Evolutionary conservation across 2,329 filamentous ascomycete genomes (phyloP), one percentile per base, ranked within the genome.

Genomic region (Fusarium sp.): DNA sequence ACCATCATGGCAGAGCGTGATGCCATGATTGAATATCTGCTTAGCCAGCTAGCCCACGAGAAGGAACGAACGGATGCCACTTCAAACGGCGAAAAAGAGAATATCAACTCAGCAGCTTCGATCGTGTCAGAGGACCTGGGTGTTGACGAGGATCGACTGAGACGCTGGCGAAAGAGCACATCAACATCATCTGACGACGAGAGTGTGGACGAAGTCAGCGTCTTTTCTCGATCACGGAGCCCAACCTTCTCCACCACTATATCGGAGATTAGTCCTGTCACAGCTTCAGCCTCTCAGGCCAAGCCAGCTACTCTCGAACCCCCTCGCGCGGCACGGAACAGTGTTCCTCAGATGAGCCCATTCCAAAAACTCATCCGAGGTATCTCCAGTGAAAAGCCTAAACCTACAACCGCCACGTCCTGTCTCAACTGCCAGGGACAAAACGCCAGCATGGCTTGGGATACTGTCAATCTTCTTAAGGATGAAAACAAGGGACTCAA

Each of bases 401-500:
- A 72, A 34, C 72, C 63, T 18, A 47, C 77, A 32, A 57, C 67
- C 9, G 58, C 65, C 12, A 58, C 66, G 25, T 77, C 76, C 74
- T 90, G 88, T 71, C 72, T 78, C 34, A 90, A 90, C 72, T 91
- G 89, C 76, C 78, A 83, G 56, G 88, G 89, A 15, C 84, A 85
- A 71, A 85, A 87, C 55, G 82, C 86, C 15, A 88, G 86, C 68
- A 82, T 88, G 40, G 89, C 89, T 7, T 91, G 89, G 89, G 85
- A 91, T 73, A 90, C 89, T 6, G 88, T 90, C n/a, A 84, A 84
- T 55, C 67, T 90, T 48, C 78, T 91, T 62, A 82, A 87, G 41
- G 86, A 88, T 48, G 90, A 91, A 81, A 91, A 91, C 70, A 85
- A 82, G 73, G 84, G 84, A 11, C 77, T 91, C 52, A 91, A 91